phyloP scores from a whole-genome alignment of 306 rosid genomes.

The Biancaea sappan region DNA sequence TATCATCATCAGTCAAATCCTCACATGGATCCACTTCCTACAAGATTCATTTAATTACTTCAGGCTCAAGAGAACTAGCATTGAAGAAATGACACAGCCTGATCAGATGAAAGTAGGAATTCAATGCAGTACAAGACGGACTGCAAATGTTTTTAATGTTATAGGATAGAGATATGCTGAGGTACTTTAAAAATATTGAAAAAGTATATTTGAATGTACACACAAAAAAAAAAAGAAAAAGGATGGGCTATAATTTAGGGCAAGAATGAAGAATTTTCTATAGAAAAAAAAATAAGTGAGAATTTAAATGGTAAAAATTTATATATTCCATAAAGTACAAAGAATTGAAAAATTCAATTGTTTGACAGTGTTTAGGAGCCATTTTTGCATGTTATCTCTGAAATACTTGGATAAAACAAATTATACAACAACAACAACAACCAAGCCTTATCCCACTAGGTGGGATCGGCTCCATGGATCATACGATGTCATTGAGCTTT shows the following conservation, averaged over 20 bases:
- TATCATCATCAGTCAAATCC: constrained; percentile 91
- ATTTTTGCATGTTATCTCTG: neutral
- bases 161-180: neutral
- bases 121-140: neutral
- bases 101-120: neutral
- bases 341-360: neutral
- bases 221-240: neutral
- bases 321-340: neutral
- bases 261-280: neutral
- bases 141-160: neutral
- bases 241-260: neutral
- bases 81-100: constrained; percentile 4
- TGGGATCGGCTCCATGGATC: too few species aligned
- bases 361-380: neutral
- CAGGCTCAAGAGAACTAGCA: constrained; percentile 22
- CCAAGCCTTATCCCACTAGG: too few species aligned
- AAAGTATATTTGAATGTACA: neutral
- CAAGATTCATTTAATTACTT: constrained; percentile 31
- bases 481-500: too few species aligned
- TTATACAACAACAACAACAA: neutral
- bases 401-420: neutral
- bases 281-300: neutral
- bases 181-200: neutral
- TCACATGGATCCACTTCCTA: constrained; percentile 99
- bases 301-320: neutral